These are phyloP conservation scores for Ascochyta clinopodiicola DNA, from an alignment of 2,329 filamentous ascomycete genomes.

Conservation along the genomic window DNA sequence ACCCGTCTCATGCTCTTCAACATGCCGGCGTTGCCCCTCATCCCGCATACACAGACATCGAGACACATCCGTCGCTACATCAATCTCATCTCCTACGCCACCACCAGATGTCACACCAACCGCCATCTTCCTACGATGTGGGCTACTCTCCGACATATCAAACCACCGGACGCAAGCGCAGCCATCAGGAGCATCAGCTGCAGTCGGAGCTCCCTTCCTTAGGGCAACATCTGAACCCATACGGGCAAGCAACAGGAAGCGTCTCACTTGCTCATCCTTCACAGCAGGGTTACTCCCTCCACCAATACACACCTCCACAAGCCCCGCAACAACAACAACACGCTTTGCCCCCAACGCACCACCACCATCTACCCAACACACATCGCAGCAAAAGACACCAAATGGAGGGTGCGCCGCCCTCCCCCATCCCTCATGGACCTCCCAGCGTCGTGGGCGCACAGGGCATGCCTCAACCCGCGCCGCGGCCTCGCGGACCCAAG, in stretches of 20 bases:
- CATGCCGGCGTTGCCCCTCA: slow-evolving; percentile 45
- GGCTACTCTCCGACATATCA: slow-evolving; percentile 43
- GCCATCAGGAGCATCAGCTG: slow-evolving; percentile 52
- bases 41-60: slow-evolving; percentile 50
- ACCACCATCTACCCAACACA: slow-evolving; percentile 82
- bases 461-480: slow-evolving; percentile 85
- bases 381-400: slow-evolving; percentile 67
- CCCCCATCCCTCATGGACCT: slow-evolving; percentile 60
- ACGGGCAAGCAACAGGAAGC: slow-evolving; percentile 47
- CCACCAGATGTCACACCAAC: slow-evolving; percentile 47
- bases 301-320: slow-evolving; percentile 43
- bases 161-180: slow-evolving; percentile 51
- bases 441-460: slow-evolving; percentile 86
- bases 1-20: slow-evolving; percentile 47
- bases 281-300: slow-evolving; percentile 47
- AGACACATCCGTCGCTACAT: slow-evolving; percentile 45
- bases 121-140: slow-evolving; percentile 47
- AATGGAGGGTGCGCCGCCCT: slow-evolving; percentile 53
- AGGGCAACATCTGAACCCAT: slow-evolving; percentile 48
- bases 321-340: slow-evolving; percentile 36
- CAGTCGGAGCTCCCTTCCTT: slow-evolving; percentile 48
- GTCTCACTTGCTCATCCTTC: slow-evolving; percentile 50
- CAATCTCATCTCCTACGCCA: slow-evolving; percentile 45
- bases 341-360: slow-evolving; percentile 59
- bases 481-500: slow-evolving; percentile 83